Conservation (phyloP, 1,284 basidiomycete species). For the Trichosporon inkin region DNA sequence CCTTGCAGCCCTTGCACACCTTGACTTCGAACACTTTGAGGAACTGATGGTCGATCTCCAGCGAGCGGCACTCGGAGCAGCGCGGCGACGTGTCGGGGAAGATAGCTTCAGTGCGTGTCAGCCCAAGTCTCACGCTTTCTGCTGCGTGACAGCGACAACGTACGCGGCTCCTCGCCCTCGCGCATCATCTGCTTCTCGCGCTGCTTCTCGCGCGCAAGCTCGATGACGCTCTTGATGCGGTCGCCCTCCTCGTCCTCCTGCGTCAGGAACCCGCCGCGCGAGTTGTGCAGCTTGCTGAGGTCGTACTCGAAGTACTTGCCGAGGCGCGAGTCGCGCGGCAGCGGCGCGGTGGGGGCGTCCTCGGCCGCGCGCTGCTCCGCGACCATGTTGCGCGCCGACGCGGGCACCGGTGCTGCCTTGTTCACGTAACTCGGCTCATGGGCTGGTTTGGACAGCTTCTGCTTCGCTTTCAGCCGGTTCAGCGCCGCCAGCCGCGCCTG, state of each 20-base stretch:
- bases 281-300: conserved; percentile 87
- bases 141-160: too few relatives aligned
- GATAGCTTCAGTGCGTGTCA: conserved; percentile 34
- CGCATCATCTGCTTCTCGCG: conserved; percentile 63
- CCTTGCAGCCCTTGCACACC: conserved; percentile 86
- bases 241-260: conserved; percentile 57
- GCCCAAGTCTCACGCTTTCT: too few relatives aligned
- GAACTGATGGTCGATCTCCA: conserved; percentile 79
- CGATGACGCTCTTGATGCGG: conserved; percentile 58
- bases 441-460: conserved; percentile 21
- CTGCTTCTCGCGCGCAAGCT: conserved; percentile 67
- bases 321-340: conserved; percentile 44
- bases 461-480: conserved; percentile 49
- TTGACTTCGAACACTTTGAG: conserved; percentile 71
- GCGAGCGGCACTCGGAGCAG: conserved; percentile 72
- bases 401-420: conserved; percentile 31
- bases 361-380: conserved; percentile 29
- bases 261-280: conserved; percentile 78
- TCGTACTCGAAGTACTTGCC: conserved; percentile 91
- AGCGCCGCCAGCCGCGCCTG: conserved; percentile 48
- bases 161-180: conserved; percentile 67
- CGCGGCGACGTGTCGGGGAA: conserved; percentile 67
- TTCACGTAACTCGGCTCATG: conserved; percentile 27
- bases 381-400: conserved; percentile 42
- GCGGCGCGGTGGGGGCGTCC: conserved; percentile 25